Conservation (phyloP, 441 rosid genomes). For the Euphorbia celastroides region DNA sequence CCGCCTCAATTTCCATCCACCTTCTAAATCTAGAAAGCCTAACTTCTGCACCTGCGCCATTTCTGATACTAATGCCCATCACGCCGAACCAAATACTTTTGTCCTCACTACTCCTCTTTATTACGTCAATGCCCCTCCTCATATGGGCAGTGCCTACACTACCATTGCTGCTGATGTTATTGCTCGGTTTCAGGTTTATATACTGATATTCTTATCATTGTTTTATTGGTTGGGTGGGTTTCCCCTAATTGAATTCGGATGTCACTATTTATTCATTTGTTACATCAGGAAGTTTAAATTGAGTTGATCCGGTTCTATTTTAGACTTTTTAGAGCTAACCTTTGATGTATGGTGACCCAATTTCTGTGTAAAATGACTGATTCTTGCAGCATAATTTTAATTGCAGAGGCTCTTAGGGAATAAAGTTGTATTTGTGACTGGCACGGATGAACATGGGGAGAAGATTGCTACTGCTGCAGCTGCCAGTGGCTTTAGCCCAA, state of each 20-base stretch:
- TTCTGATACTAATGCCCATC: conserved; percentile 11
- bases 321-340: background rate
- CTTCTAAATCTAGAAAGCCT: conserved; percentile 31
- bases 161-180: conserved; percentile 94
- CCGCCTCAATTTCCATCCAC: conserved; percentile 32
- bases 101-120: conserved; percentile 93
- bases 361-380: background rate
- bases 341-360: background rate
- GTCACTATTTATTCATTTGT: too few species aligned
- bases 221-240: background rate
- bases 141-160: conserved; percentile 98
- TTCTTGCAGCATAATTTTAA: conserved; percentile 11
- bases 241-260: background rate
- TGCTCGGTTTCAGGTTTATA: conserved; percentile 83
- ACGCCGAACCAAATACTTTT: conserved; percentile 37
- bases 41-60: conserved; percentile 41
- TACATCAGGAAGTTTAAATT: too few species aligned
- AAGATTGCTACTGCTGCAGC: conserved; percentile 85
- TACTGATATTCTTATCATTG: background rate
- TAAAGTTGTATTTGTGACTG: conserved; percentile 75
- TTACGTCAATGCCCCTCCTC: conserved; percentile 99
- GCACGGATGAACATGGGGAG: conserved; percentile 97
- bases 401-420: conserved; percentile 85
- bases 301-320: background rate
- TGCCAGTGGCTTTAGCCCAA: conserved; percentile 56